Evolutionary conservation across 352 stramenopile genomes (phyloP).

Genomic region (Globisporangium lucens): DNA sequence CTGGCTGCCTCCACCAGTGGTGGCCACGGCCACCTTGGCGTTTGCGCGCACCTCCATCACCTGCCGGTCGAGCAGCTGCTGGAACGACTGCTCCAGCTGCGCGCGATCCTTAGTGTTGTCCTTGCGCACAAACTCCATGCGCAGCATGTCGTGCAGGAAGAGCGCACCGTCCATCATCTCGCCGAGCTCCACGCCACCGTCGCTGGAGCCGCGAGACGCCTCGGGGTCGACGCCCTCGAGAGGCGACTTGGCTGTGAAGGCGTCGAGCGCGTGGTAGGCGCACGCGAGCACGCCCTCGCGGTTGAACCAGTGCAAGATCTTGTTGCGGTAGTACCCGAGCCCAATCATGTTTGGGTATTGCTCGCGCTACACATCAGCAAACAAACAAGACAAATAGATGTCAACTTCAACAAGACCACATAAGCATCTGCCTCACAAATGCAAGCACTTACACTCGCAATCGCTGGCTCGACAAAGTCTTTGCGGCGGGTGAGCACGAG

Average conservation of each 20-base stretch:
- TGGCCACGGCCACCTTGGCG: conserved; percentile 11
- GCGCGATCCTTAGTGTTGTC: conserved; percentile 44
- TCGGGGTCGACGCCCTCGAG: conserved; percentile 9
- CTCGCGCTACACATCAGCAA: conserved; percentile 40
- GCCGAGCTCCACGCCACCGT: conserved; percentile 35
- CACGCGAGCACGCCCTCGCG: conserved; percentile 73
- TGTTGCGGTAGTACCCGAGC: conserved; percentile 86
- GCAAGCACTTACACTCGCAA: conserved; percentile 48
- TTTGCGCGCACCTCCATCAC: conserved; percentile 26
- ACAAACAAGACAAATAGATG: conserved; percentile 13
- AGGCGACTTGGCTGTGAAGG: conserved; percentile 27
- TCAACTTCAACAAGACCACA: neutral
- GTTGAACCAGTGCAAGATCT: conserved; percentile 86
- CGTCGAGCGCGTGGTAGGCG: conserved; percentile 64
- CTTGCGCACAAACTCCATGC: conserved; percentile 78
- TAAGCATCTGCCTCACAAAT: neutral
- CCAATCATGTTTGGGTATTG: conserved; percentile 87
- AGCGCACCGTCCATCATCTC: conserved; percentile 57
- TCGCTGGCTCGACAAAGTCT: conserved; percentile 76
- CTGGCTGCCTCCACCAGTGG: conserved; percentile 16
- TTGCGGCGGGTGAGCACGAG: conserved; percentile 72
- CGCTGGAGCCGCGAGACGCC: neutral
- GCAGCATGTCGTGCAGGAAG: conserved; percentile 78
- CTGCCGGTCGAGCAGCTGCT: conserved; percentile 33
- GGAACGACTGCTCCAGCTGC: conserved; percentile 43